Evolutionary conservation across 202 grass and related monocot genomes (phyloP).

Genomic region (Carex sylvatica): DNA sequence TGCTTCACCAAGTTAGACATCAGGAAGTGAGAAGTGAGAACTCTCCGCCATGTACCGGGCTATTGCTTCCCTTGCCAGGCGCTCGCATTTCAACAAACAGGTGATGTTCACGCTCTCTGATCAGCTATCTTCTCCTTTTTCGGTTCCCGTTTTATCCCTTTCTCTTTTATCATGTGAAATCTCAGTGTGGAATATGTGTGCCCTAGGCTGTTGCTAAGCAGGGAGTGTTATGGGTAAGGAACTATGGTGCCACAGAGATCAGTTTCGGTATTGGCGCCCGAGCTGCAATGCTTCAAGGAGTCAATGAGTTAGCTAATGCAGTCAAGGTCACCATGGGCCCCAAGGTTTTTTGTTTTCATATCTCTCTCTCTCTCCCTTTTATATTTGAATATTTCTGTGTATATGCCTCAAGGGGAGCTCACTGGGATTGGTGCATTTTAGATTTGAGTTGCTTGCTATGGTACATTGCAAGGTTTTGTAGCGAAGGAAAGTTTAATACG

Average conservation of each 20-base stretch:
- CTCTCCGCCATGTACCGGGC: constrained; percentile 11
- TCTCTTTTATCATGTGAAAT: background rate
- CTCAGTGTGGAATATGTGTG: constrained; percentile 18
- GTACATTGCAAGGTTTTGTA: background rate
- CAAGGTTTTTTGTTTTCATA: constrained; percentile 45
- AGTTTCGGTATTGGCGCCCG: constrained; percentile 66
- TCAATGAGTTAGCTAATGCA: constrained; percentile 83
- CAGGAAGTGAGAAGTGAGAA: background rate
- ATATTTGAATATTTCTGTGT: background rate
- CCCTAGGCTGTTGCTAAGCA: constrained; percentile 34
- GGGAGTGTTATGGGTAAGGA: constrained; percentile 45
- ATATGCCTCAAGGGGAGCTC: background rate
- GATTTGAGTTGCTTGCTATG: background rate
- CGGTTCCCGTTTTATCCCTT: background rate
- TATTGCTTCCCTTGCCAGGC: background rate
- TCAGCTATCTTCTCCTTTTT: background rate
- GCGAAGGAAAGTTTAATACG: background rate
- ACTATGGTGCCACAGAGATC: constrained; percentile 82
- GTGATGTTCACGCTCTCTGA: constrained; percentile 7
- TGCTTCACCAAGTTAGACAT: background rate
- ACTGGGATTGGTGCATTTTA: background rate
- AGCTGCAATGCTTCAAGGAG: constrained; percentile 82
- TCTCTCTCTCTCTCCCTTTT: background rate
- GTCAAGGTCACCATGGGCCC: constrained; percentile 99
- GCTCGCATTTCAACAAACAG: constrained; percentile 44